Base-by-base conservation (phyloP, 352 stramenopile genomes). In the Phytophthora kernoviae region DNA sequence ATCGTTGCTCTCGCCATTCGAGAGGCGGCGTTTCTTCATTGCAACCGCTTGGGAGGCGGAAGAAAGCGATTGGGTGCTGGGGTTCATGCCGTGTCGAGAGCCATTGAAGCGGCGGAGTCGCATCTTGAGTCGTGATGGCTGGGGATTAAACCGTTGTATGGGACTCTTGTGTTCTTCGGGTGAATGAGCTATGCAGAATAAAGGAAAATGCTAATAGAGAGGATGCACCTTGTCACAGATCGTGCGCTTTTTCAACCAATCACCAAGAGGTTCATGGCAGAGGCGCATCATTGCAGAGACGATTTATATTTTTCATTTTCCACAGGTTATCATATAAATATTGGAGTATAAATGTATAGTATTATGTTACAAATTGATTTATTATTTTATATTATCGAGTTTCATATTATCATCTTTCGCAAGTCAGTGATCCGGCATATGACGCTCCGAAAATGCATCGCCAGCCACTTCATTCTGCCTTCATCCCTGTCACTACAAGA, bases 391-490 rank as follows among this genome's bases (percentile, higher is more conserved):
- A 6, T 3, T 30, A 30, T 30, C 24, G 24, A 30, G 24, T 30
- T 30, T 30, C 24, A 30, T 6, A 30, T 30, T 30, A 30, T 30
- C 24, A 30, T 3, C 24, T 30, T 30, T 30, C 24, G 24, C 24
- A 30, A 6, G 3, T 3, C 24, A 30, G 24, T 30, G 24, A 30
- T 30, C 24, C 24, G 24, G 24, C 24, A 30, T 3, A 30, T 30
- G 24, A 30, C 24, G 24, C 24, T 6, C 24, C 24, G 24, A 30
- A 30, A 30, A 30, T 30, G 24, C 18, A 37, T 43, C 52, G 47
- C 36, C 58, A 17, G 42, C 65, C 62, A n/a, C n/a, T n/a, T n/a
- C n/a, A 71, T 67, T 64, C 47, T 39, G 27, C n/a, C 14, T 49
- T 30, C 22, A 9, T 54, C 42, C 34, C 7, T 12, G 42, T 34